These are phyloP conservation scores for Massariosphaeria phaeospora DNA, from an alignment of 495 filamentous ascomycete genomes.

Conservation along the genomic window DNA sequence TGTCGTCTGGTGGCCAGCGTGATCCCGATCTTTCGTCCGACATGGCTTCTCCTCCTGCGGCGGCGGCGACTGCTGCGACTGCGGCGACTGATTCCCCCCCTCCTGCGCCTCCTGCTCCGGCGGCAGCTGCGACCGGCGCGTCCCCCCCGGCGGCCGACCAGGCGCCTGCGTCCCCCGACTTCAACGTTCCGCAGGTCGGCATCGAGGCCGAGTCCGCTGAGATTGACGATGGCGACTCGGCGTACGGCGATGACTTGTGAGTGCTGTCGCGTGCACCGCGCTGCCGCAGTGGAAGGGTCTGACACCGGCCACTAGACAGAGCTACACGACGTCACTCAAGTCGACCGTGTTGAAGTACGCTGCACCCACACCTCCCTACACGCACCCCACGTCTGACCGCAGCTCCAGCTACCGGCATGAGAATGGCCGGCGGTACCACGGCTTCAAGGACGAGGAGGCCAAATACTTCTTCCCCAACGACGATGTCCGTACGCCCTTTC, in stretches of 20 bases:
- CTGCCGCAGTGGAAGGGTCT: not conserved
- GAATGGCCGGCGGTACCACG: constrained; percentile 34
- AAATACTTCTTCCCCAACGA: constrained; percentile 35
- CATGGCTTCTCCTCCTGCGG: no score
- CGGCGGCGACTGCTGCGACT: no score
- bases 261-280: not conserved
- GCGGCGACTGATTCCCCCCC: no score
- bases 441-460: constrained; percentile 11
- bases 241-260: constrained; percentile 39
- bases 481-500: constrained; percentile 3
- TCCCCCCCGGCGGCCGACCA: not conserved
- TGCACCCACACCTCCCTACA: constrained; percentile 10
- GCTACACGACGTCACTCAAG: constrained; percentile 44
- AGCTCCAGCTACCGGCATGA: constrained; percentile 22
- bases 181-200: constrained; percentile 2
- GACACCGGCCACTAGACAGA: constrained; percentile 8
- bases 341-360: constrained; percentile 42
- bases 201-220: constrained; percentile 9
- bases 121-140: not conserved
- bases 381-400: not conserved
- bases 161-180: not conserved
- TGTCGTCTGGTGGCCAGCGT: no score
- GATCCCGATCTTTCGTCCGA: no score
- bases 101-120: not conserved
- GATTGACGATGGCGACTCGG: constrained; percentile 39